These are phyloP conservation scores for Desmodesmus armatus DNA, from an alignment of 139 green algal genomes.

Conservation along the genomic window DNA sequence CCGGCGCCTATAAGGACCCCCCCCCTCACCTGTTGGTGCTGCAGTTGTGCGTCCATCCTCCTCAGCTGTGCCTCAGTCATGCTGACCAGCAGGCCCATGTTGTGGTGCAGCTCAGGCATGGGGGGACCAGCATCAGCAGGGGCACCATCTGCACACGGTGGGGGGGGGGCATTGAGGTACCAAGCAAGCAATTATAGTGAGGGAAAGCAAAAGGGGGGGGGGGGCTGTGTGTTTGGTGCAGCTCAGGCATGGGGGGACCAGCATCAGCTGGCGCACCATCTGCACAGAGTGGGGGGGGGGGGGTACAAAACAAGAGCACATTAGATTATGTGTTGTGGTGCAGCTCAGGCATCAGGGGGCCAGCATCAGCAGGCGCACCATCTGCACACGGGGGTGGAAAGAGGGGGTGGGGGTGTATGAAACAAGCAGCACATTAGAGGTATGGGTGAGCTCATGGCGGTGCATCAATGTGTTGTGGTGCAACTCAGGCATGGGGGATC, in stretches of 20 bases:
- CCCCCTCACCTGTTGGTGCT: slow-evolving; percentile 92
- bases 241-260: too few relatives aligned
- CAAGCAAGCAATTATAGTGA: too few relatives aligned
- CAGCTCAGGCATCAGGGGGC: slow-evolving; percentile 93
- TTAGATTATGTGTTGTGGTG: slow-evolving; percentile 99
- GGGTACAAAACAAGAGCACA: too few relatives aligned
- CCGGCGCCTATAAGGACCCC: too few relatives aligned
- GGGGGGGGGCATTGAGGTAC: background rate
- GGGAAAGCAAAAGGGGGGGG: too few relatives aligned
- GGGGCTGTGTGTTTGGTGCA: too few relatives aligned
- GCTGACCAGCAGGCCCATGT: slow-evolving; percentile 92
- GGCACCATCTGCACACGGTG: slow-evolving; percentile 7
- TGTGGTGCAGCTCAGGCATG: slow-evolving; percentile 98
- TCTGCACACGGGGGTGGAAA: background rate
- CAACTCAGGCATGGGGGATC: too few relatives aligned
- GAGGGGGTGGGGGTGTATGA: background rate
- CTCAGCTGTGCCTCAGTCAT: slow-evolving; percentile 92
- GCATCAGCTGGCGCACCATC: too few relatives aligned
- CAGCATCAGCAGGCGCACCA: slow-evolving; percentile 29
- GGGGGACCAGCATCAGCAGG: slow-evolving; percentile 55
- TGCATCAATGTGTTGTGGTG: too few relatives aligned
- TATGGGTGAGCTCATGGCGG: too few relatives aligned
- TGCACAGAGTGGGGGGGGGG: too few relatives aligned
- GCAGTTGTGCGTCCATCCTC: slow-evolving; percentile 79
- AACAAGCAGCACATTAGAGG: too few relatives aligned